phyloP scores from a whole-genome alignment of 2,329 filamentous ascomycete genomes.

The Cryphonectria nitschkei region DNA sequence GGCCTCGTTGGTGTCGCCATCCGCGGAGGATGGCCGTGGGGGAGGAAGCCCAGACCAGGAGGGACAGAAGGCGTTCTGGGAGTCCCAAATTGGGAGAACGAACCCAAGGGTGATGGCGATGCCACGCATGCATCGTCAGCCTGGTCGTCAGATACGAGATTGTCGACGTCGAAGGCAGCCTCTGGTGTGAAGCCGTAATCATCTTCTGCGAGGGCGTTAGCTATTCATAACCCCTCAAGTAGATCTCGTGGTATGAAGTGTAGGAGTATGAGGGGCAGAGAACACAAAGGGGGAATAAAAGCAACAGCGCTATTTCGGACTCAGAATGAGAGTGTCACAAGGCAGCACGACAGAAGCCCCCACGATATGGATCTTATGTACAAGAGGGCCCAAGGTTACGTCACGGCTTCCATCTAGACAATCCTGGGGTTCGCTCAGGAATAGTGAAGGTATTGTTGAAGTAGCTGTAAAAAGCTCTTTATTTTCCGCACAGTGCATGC shows the following conservation, averaged over 20 bases:
- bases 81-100: conserved; percentile 14
- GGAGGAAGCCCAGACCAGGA: conserved; percentile 26
- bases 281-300: neutral
- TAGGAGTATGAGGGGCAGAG: neutral
- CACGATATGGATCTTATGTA: conserved; percentile 44
- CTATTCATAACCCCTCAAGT: neutral
- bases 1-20: conserved; percentile 26
- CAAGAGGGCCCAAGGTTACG: conserved; percentile 32
- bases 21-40: conserved; percentile 28
- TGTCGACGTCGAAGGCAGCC: conserved; percentile 66
- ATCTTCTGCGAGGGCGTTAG: conserved; percentile 58
- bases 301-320: conserved; percentile 20
- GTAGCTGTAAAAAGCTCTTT: conserved; percentile 28
- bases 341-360: conserved; percentile 30
- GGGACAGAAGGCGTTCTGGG: conserved; percentile 18
- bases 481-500: conserved; percentile 38
- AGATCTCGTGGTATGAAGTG: conserved; percentile 30
- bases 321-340: conserved; percentile 25
- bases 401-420: conserved; percentile 29
- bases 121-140: conserved; percentile 25
- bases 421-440: conserved; percentile 21
- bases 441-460: conserved; percentile 21
- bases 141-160: conserved; percentile 66
- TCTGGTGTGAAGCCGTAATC: conserved; percentile 64
- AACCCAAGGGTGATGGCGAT: conserved; percentile 2